Evolutionary conservation across 768 basidiomycete species (phyloP).

Genomic region (Podaxis carcinomalis): DNA sequence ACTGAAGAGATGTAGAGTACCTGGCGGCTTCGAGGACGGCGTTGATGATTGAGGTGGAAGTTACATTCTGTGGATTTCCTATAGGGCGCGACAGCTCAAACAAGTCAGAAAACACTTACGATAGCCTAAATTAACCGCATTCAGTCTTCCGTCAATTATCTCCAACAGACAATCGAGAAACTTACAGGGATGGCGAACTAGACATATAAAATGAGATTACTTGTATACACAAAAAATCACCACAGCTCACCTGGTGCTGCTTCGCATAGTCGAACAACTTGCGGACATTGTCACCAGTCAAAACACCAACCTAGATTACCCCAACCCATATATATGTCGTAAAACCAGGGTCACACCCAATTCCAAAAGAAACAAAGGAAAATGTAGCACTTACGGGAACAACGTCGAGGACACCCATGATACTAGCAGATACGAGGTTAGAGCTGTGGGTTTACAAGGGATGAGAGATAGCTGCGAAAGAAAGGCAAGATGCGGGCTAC

Average conservation of each 20-base stretch:
- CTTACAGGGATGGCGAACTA: conserved; percentile 86
- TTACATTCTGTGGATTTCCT: conserved; percentile 67
- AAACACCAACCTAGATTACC: conserved; percentile 75
- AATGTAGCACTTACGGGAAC: conserved; percentile 59
- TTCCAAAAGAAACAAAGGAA: neutral
- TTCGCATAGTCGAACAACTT: conserved; percentile 95
- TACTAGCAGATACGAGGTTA: conserved; percentile 5
- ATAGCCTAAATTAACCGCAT: conserved; percentile 50
- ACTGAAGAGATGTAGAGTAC: conserved; percentile 31
- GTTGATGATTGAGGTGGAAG: conserved; percentile 93
- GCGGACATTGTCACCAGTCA: conserved; percentile 93
- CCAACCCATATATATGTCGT: neutral
- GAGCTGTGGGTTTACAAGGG: neutral
- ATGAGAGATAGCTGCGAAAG: neutral
- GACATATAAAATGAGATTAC: neutral
- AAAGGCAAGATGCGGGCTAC: conserved; percentile 6
- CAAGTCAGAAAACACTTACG: conserved; percentile 41
- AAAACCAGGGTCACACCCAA: neutral
- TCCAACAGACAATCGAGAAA: conserved; percentile 15
- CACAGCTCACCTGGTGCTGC: conserved; percentile 63
- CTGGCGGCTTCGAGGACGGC: conserved; percentile 95
- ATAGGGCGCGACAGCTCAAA: neutral
- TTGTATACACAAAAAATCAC: neutral
- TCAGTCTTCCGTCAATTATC: conserved; percentile 6
- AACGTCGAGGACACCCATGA: conserved; percentile 80